A percentile compares a stretch with the other conserved stretches of the same genome.
Evolutionary conservation across 2,329 filamentous ascomycete genomes (phyloP).

Genomic region (Geosmithia morbida): DNA sequence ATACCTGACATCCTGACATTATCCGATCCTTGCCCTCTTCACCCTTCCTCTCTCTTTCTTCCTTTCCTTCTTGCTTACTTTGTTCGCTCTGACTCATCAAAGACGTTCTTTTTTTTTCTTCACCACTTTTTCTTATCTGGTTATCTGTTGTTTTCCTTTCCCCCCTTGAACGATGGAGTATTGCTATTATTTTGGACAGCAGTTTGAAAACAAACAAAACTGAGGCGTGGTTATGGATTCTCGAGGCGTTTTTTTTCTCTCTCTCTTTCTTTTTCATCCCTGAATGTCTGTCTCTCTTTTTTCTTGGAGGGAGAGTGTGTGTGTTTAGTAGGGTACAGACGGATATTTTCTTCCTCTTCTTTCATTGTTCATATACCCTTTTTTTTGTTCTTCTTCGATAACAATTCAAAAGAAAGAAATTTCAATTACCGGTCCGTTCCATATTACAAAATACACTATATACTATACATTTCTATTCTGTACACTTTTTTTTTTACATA

Average conservation of each 20-base stretch:
- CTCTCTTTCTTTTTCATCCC: background rate
- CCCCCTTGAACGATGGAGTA: too few species aligned
- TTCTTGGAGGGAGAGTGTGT: background rate
- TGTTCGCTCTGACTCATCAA: too few species aligned
- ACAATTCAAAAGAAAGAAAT: background rate
- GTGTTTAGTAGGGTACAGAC: background rate
- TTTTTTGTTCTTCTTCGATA: background rate
- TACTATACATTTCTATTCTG: background rate
- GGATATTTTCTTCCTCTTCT: background rate
- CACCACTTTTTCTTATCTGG: background rate
- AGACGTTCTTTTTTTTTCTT: too few species aligned
- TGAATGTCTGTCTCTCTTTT: background rate
- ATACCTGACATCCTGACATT: constrained; percentile 19
- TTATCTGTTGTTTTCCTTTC: background rate
- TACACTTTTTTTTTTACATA: background rate
- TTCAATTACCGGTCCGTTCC: too few species aligned
- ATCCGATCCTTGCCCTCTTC: too few species aligned
- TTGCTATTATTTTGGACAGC: too few species aligned
- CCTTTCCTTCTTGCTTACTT: too few species aligned
- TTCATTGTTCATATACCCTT: background rate
- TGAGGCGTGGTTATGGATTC: background rate
- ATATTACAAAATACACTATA: background rate
- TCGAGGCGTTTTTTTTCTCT: background rate
- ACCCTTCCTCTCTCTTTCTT: too few species aligned
- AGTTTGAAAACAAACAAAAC: background rate